Conservation (phyloP, 2,329 filamentous ascomycete species). For the Setomelanomma holmii region DNA sequence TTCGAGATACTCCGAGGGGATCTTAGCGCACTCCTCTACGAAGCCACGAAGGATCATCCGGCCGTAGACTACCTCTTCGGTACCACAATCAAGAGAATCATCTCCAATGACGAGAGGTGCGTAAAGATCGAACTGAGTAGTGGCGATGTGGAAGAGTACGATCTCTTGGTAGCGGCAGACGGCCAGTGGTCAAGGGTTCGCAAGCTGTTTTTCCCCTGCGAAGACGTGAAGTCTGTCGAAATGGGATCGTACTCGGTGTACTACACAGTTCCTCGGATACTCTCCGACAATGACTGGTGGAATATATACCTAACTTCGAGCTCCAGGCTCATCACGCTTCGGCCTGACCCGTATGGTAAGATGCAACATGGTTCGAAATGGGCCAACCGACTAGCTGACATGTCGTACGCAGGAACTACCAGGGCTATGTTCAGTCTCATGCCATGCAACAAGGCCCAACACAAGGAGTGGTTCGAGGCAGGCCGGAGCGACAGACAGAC, state of each 20-base stretch:
- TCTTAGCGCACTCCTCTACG: slow-evolving; percentile 41
- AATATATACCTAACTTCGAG: slow-evolving; percentile 46
- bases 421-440: slow-evolving; percentile 49
- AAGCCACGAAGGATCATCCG: slow-evolving; percentile 6
- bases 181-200: slow-evolving; percentile 60
- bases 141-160: slow-evolving; percentile 54
- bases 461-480: slow-evolving; percentile 34
- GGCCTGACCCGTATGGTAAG: slow-evolving; percentile 32
- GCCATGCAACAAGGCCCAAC: slow-evolving; percentile 23
- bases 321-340: slow-evolving; percentile 33
- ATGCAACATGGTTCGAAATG: background rate
- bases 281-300: slow-evolving; percentile 45
- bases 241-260: slow-evolving; percentile 44
- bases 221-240: slow-evolving; percentile 21
- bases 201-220: slow-evolving; percentile 29
- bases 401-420: slow-evolving; percentile 12
- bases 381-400: background rate
- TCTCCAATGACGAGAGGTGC: slow-evolving; percentile 41
- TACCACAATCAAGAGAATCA: slow-evolving; percentile 24
- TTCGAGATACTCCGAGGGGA: slow-evolving; percentile 42
- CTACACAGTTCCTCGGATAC: slow-evolving; percentile 44
- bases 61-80: slow-evolving; percentile 12
- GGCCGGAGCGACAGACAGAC: slow-evolving; percentile 40
- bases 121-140: slow-evolving; percentile 55
- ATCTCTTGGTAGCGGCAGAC: slow-evolving; percentile 64